Evolutionary conservation across 2,329 filamentous ascomycete genomes (phyloP).

Genomic region (Microdochium bolleyi): DNA sequence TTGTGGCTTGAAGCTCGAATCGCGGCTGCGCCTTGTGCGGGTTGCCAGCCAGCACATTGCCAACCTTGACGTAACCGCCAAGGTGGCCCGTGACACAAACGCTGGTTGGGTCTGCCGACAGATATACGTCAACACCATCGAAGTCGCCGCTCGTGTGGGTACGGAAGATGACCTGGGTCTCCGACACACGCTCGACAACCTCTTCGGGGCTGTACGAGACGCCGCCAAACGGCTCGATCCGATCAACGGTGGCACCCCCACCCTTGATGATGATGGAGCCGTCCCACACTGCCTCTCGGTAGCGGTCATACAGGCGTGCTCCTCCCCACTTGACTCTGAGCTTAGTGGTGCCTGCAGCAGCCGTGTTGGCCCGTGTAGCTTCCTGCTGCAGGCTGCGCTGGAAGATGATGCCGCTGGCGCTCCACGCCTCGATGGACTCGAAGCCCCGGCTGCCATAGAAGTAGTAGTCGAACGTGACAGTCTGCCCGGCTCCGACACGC

Average conservation of each 20-base stretch:
- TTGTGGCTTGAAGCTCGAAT: constrained; percentile 8
- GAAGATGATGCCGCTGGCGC: constrained; percentile 16
- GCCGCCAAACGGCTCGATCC: constrained; percentile 15
- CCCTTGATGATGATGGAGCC: constrained; percentile 14
- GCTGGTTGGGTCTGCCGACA: too few species aligned
- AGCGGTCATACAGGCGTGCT: constrained; percentile 21
- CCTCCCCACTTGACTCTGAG: constrained; percentile 21
- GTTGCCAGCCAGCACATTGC: constrained; percentile 15
- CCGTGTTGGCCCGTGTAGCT: background rate
- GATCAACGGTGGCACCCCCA: constrained; percentile 5
- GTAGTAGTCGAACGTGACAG: constrained; percentile 11
- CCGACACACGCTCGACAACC: constrained; percentile 3
- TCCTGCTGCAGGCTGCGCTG: constrained; percentile 15
- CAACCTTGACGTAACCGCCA: constrained; percentile 21
- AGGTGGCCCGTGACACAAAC: constrained; percentile 14
- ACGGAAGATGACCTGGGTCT: constrained; percentile 11
- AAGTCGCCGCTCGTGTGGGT: constrained; percentile 20
- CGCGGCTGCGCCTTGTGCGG: constrained; percentile 17
- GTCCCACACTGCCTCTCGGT: constrained; percentile 22
- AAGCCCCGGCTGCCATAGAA: constrained; percentile 17
- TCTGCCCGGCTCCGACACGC: constrained; percentile 3
- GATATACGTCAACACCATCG: constrained; percentile 17
- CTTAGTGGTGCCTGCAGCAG: constrained; percentile 4
- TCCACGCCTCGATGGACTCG: constrained; percentile 18
- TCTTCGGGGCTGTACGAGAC: constrained; percentile 14